Base-by-base conservation (phyloP, 208 protist species). In the Strigomonas galati region DNA sequence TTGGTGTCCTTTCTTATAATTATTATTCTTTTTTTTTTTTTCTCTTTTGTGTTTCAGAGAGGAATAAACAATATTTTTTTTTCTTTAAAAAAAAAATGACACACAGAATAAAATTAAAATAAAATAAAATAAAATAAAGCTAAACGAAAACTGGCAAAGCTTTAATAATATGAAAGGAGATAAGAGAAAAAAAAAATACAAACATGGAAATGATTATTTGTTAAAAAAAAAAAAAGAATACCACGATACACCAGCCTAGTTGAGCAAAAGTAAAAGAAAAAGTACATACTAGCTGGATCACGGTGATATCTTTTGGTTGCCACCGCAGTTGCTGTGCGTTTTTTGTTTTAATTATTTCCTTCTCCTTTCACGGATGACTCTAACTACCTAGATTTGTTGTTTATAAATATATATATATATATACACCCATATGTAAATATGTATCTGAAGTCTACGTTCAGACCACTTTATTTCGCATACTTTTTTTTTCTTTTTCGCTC, bases 21-120 rank as follows among this genome's bases (percentile, higher is more conserved):
- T 57, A 2, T 57, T 31, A 32, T 21, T 61, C 30, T 61, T 24
- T 43, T 46, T 61, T 63, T 44, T 63, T 48, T 57, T 48, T 43
- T 57, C 46, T 26, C 58, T 55, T 68, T 56, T 74, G 62, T 55
- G 14, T 63, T 51, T 46, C 64, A 31, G 7, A 27, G 49, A 2
- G 5, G 17, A 44, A 14, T 44, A 14, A 44, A 44, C 9, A 17
- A 14, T 14, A 14, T 44, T 6, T 14, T 6, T 14, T 6, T 14
- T 6, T 14, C 6, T 14, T 10, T 40, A 10, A 40, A 40, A 40
- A 40, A 40, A 40, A 40, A 40, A 40, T 14, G 35, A 14, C 4
- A 40, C 10, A 14, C 7, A 4, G 35, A 40, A 14, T 4, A 40
- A 40, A 4, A 40, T 40, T 10, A 10, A 4, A 40, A 40, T 40